Conservation (phyloP, 805 yeast species). For the Lipomyces japonicus region DNA sequence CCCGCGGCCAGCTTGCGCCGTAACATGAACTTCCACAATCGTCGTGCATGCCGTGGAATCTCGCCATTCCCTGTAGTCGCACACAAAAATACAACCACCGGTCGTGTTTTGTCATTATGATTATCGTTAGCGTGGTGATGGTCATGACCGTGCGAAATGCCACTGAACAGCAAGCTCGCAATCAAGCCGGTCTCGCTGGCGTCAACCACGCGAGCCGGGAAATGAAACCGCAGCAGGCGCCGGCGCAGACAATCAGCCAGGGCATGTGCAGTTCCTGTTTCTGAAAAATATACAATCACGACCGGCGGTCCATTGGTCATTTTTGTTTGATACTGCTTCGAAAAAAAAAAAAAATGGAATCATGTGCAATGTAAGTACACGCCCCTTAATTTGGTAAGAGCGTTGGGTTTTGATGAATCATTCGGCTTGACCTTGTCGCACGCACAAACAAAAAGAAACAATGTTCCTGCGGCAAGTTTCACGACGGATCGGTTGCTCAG, state of each 20-base stretch:
- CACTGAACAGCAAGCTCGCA: neutral
- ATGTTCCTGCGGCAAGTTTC: too few species aligned
- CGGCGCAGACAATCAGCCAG: constrained; percentile 63
- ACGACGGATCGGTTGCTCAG: too few species aligned
- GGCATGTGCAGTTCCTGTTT: constrained; percentile 88
- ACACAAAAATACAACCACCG: constrained; percentile 55
- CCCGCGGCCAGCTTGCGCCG: constrained; percentile 60
- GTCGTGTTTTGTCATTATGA: constrained; percentile 8
- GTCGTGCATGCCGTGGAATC: constrained; percentile 69
- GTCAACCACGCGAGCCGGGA: constrained; percentile 47
- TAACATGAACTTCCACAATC: constrained; percentile 71
- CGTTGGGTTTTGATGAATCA: too few species aligned
- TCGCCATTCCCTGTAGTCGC: constrained; percentile 97
- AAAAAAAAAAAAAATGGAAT: neutral
- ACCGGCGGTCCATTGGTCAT: constrained; percentile 35
- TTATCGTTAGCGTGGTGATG: too few species aligned
- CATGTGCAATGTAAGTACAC: too few species aligned
- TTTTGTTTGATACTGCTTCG: neutral
- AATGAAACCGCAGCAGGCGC: constrained; percentile 52
- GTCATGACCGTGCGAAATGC: constrained; percentile 37
- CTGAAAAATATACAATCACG: constrained; percentile 80
- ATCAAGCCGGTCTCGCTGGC: constrained; percentile 56
- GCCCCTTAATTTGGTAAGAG: too few species aligned
- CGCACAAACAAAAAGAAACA: too few species aligned
- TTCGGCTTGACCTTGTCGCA: too few species aligned